Percentiles rank a stretch among this genome's conserved stretches.
phyloP scores from a whole-genome alignment of 352 stramenopile genomes.

The Phytopythium oedochilum region DNA sequence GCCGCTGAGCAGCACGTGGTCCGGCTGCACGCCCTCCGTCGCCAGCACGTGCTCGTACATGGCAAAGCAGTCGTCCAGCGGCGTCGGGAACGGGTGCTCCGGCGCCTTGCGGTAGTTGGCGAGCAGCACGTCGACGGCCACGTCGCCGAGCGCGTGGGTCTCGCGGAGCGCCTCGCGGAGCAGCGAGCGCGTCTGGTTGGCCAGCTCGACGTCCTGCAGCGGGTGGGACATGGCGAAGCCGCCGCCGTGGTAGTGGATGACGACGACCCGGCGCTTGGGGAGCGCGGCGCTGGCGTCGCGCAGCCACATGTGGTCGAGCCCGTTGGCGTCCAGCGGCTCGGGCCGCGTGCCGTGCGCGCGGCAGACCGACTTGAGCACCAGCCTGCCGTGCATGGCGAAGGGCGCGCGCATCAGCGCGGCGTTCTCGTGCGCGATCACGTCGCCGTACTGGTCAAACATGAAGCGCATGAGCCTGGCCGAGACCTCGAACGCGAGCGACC shows the following conservation, averaged over 20 bases:
- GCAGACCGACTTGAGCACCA: slow-evolving; percentile 17
- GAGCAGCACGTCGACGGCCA: slow-evolving; percentile 34
- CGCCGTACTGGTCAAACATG: slow-evolving; percentile 25
- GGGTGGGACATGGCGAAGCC: slow-evolving; percentile 30
- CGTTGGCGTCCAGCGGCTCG: slow-evolving; percentile 20
- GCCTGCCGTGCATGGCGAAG: slow-evolving; percentile 21
- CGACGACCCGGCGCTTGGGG: slow-evolving; percentile 19
- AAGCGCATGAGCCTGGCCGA: slow-evolving; percentile 27
- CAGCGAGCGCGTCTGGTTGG: slow-evolving; percentile 16
- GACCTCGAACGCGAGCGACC: slow-evolving; percentile 35
- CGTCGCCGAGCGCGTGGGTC: slow-evolving; percentile 8
- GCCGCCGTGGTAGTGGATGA: slow-evolving; percentile 44
- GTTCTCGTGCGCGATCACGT: slow-evolving; percentile 19
- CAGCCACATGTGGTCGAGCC: slow-evolving; percentile 36
- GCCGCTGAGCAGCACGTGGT: slow-evolving; percentile 29
- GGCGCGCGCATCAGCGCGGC: slow-evolving; percentile 20
- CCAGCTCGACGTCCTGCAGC: slow-evolving; percentile 22
- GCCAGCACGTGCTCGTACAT: slow-evolving; percentile 39
- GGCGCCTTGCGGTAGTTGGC: slow-evolving; percentile 55
- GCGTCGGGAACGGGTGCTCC: slow-evolving; percentile 26
- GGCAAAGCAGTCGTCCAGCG: slow-evolving; percentile 29
- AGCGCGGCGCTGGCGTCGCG: slow-evolving; percentile 8
- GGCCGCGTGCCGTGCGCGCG: slow-evolving; percentile 13
- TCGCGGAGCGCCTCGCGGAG: slow-evolving; percentile 16
- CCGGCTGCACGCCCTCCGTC: slow-evolving; percentile 13